Conservation (phyloP, 768 basidiomycete species). For the Sarcodon sp. region DNA sequence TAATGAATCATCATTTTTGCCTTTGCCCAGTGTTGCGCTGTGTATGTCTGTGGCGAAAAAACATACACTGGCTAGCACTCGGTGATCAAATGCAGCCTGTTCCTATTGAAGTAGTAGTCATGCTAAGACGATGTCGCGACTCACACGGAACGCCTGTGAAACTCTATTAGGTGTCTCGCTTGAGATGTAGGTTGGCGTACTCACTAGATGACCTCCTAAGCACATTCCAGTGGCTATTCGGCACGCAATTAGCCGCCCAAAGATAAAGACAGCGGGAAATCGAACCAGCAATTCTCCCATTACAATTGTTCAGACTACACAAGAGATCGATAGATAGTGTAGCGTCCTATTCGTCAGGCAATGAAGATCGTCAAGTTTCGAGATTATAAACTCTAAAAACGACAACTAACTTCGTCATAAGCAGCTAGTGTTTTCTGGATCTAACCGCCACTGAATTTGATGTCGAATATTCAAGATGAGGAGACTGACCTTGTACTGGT, state of each 20-base stretch:
- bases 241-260: conserved; percentile 5
- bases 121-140: conserved; percentile 1
- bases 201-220: conserved; percentile 73
- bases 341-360: conserved; percentile 45
- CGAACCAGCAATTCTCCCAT: conserved; percentile 78
- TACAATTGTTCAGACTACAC: conserved; percentile 64
- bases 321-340: conserved; percentile 69
- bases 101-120: neutral
- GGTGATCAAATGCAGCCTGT: conserved; percentile 80
- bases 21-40: conserved; percentile 73
- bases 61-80: conserved; percentile 77
- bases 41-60: conserved; percentile 97
- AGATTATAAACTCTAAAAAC: neutral
- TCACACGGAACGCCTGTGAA: conserved; percentile 38
- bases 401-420: conserved; percentile 63
- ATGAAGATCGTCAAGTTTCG: neutral
- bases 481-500: conserved; percentile 64
- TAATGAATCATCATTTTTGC: conserved; percentile 76
- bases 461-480: neutral
- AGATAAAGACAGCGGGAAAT: neutral
- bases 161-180: conserved; percentile 8
- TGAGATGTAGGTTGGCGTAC: conserved; percentile 10
- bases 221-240: conserved; percentile 78
- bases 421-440: conserved; percentile 79
- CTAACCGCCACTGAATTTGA: conserved; percentile 23